Conservation (phyloP, 148 eudicot genomes). For the Fagopyrum homotropicum region DNA sequence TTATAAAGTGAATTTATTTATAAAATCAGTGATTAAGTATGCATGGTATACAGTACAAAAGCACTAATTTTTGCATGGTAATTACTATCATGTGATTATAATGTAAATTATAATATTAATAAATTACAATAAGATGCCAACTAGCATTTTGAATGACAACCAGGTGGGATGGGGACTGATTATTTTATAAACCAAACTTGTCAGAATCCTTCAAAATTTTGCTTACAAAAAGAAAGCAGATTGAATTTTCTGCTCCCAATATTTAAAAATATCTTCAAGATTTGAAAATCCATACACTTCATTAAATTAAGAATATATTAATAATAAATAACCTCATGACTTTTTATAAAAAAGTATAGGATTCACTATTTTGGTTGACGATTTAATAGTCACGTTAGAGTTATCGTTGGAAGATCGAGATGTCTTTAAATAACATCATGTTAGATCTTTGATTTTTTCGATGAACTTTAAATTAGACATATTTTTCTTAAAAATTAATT, state of each 20-base stretch:
- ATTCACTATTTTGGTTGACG: too few species aligned
- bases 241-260: neutral
- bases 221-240: neutral
- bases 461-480: too few species aligned
- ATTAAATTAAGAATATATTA: neutral
- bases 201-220: neutral
- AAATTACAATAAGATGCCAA: neutral
- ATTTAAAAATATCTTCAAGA: slow-evolving; percentile 9
- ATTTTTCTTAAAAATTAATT: too few species aligned
- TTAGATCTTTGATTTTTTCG: too few species aligned
- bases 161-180: slow-evolving; percentile 5
- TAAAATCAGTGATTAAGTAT: too few species aligned
- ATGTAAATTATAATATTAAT: neutral
- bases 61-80: neutral
- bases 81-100: neutral
- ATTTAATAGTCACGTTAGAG: too few species aligned
- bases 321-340: neutral
- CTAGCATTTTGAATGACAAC: neutral
- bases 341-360: neutral
- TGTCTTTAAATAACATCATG: too few species aligned
- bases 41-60: too few species aligned
- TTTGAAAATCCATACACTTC: neutral
- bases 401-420: too few species aligned
- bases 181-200: neutral
- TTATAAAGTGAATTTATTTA: too few species aligned